A percentile compares a stretch with the other conserved stretches of the same genome.
These are phyloP conservation scores for Suillus americanus DNA, from an alignment of 768 basidiomycete species.

Conservation along the genomic window DNA sequence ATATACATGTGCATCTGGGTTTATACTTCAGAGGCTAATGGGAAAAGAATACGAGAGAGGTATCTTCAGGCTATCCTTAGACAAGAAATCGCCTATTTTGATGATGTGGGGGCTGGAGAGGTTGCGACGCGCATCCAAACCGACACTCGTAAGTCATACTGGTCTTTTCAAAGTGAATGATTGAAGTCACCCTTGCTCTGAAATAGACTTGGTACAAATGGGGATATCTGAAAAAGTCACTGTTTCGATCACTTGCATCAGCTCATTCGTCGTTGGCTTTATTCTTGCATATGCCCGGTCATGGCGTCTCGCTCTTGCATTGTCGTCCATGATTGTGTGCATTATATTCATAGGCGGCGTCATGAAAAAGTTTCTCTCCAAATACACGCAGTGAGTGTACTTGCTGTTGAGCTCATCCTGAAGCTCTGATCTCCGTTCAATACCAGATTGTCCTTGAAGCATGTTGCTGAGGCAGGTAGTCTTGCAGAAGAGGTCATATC, in stretches of 20 bases:
- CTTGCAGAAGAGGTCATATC: constrained; percentile 63
- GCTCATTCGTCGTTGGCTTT: constrained; percentile 51
- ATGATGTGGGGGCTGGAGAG: constrained; percentile 51
- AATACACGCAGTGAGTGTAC: constrained; percentile 26
- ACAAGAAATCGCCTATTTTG: constrained; percentile 52
- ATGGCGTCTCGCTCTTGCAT: constrained; percentile 51
- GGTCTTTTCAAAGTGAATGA: not conserved
- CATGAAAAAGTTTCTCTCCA: constrained; percentile 37
- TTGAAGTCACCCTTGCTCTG: not conserved
- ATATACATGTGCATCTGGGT: constrained; percentile 38
- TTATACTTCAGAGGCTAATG: constrained; percentile 43
- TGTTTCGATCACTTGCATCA: constrained; percentile 34
- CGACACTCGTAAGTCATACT: constrained; percentile 13
- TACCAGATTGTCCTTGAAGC: constrained; percentile 37
- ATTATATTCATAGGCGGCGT: constrained; percentile 44
- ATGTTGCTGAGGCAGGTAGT: constrained; percentile 46
- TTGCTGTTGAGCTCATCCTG: not conserved
- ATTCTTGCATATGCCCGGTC: constrained; percentile 36
- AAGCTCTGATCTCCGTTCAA: not conserved
- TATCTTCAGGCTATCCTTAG: constrained; percentile 49
- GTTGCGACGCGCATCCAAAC: constrained; percentile 50
- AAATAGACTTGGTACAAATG: constrained; percentile 45
- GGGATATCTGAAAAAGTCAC: constrained; percentile 55
- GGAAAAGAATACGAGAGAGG: constrained; percentile 48
- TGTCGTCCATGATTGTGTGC: constrained; percentile 49